Percentiles rank a stretch among this genome's conserved stretches.
These are phyloP conservation scores for Pholiota adiposa DNA, from an alignment of 1,284 basidiomycete species.

Conservation along the genomic window DNA sequence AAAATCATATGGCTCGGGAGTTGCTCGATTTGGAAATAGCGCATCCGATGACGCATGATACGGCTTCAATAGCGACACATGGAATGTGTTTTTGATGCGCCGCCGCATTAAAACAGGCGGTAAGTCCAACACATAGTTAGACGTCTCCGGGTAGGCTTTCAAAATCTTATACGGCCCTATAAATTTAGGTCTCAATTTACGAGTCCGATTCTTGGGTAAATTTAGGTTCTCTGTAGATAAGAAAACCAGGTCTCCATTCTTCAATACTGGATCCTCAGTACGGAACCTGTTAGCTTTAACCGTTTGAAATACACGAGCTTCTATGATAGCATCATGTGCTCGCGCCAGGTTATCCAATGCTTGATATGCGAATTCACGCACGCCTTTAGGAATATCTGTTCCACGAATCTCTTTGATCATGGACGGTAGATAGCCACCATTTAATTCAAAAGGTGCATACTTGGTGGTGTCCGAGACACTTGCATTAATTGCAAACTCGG, in stretches of 20 bases:
- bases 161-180: background rate
- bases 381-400: constrained; percentile 25
- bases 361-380: constrained; percentile 24
- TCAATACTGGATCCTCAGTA: background rate
- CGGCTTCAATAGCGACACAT: constrained; percentile 20
- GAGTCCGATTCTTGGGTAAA: background rate
- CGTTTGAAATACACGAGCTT: background rate
- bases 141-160: constrained; percentile 13
- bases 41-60: background rate
- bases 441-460: constrained; percentile 31
- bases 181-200: background rate
- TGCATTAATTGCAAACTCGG: constrained; percentile 24
- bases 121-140: constrained; percentile 30
- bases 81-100: constrained; percentile 35
- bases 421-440: constrained; percentile 32
- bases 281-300: background rate
- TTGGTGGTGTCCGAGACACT: constrained; percentile 35
- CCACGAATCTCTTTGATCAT: constrained; percentile 27
- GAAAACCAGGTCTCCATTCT: background rate
- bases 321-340: constrained; percentile 25
- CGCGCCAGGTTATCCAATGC: constrained; percentile 28
- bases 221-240: constrained; percentile 1
- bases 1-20: constrained; percentile 2
- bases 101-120: constrained; percentile 25
- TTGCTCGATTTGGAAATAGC: background rate